Percentiles rank a stretch among this genome's conserved stretches.
Evolutionary conservation across 441 rosid species (phyloP).

Genomic region (Pelargonium australe): DNA sequence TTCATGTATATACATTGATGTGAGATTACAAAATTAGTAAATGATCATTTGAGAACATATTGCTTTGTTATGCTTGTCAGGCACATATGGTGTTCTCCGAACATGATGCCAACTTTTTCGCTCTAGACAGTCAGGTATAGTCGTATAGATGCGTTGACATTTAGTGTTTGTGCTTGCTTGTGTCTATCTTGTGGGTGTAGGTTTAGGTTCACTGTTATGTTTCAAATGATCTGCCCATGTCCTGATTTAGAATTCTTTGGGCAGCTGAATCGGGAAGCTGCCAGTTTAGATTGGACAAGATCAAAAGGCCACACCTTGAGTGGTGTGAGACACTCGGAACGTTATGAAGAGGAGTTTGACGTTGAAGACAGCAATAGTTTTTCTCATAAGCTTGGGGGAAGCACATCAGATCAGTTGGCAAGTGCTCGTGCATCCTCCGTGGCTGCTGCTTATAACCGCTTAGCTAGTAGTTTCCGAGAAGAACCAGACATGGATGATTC

Average conservation of each 20-base stretch:
- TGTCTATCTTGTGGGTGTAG: neutral
- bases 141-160: constrained; percentile 29
- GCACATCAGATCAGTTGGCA: constrained; percentile 35
- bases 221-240: constrained; percentile 6
- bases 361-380: constrained; percentile 24
- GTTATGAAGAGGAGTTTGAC: constrained; percentile 37
- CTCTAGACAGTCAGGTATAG: constrained; percentile 60
- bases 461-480: constrained; percentile 32
- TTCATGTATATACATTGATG: neutral
- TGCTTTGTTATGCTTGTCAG: constrained; percentile 37
- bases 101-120: constrained; percentile 78
- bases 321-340: constrained; percentile 28
- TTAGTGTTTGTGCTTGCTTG: neutral
- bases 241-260: constrained; percentile 15
- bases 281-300: constrained; percentile 85
- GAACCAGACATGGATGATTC: constrained; percentile 73
- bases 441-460: constrained; percentile 77
- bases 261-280: constrained; percentile 86
- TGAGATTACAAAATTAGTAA: neutral
- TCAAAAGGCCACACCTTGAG: constrained; percentile 62
- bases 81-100: constrained; percentile 93
- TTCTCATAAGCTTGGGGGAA: constrained; percentile 74
- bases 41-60: constrained; percentile 14
- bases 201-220: constrained; percentile 10
- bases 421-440: constrained; percentile 74